These are phyloP conservation scores for Xylariaceae sp. DNA, from an alignment of 2,329 filamentous ascomycete species.

Conservation along the genomic window DNA sequence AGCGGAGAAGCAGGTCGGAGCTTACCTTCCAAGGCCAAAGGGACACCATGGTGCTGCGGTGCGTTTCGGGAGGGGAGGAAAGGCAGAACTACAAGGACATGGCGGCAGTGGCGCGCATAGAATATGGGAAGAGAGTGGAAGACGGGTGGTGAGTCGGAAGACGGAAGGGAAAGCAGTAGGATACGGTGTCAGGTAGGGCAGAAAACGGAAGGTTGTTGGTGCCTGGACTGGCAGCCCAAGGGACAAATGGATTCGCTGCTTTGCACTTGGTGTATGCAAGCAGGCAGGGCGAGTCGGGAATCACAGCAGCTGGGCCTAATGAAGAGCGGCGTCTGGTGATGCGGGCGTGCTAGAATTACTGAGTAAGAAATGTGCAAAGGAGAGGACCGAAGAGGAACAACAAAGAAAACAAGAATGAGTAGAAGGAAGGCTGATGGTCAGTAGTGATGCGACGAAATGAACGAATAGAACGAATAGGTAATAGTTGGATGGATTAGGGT, in stretches of 20 bases:
- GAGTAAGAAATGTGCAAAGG: neutral
- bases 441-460: too few relatives aligned
- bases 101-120: conserved; percentile 9
- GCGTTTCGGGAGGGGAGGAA: conserved; percentile 1
- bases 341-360: neutral
- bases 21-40: conserved; percentile 81
- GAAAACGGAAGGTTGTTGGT: neutral
- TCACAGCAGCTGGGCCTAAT: neutral
- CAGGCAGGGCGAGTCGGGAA: neutral
- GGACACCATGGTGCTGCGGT: conserved; percentile 60
- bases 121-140: neutral
- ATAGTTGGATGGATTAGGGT: too few relatives aligned
- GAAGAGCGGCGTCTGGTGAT: neutral
- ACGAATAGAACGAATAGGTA: too few relatives aligned
- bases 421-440: too few relatives aligned
- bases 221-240: neutral
- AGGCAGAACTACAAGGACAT: conserved; percentile 24
- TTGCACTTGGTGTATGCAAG: neutral
- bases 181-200: neutral
- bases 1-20: neutral
- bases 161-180: neutral
- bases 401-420: neutral
- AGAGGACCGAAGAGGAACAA: neutral
- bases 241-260: neutral
- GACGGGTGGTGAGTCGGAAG: neutral